phyloP scores from a whole-genome alignment of 148 eudicot species.

The Rhododendron simsii region DNA sequence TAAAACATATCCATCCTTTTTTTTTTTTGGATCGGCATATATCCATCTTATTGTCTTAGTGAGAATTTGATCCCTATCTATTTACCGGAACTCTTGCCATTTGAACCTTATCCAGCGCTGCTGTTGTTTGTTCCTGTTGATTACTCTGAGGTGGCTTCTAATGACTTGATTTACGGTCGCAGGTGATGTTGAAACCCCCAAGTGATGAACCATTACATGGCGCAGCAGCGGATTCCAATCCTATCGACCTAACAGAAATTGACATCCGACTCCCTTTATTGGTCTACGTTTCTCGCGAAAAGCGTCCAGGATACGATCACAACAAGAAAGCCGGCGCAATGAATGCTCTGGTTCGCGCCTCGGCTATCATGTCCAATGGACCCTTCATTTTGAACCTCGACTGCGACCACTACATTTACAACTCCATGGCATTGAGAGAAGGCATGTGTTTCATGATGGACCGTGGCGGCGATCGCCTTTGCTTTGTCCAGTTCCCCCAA shows the following conservation, averaged over 20 bases:
- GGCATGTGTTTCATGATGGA: conserved; percentile 99
- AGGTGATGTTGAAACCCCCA: conserved; percentile 98
- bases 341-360: conserved; percentile 96
- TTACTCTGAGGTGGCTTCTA: background rate
- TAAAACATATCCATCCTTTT: background rate
- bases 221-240: conserved; percentile 30
- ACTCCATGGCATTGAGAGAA: conserved; percentile 80
- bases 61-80: background rate
- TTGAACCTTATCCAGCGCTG: background rate
- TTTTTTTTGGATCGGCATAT: background rate
- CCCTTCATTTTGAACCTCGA: conserved; percentile 89
- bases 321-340: conserved; percentile 98
- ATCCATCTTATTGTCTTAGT: background rate
- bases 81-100: background rate
- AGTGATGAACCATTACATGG: conserved; percentile 76
- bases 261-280: conserved; percentile 92
- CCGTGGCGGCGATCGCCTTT: conserved; percentile 90
- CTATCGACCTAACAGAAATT: conserved; percentile 61
- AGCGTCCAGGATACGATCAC: conserved; percentile 96
- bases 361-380: conserved; percentile 95
- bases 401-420: conserved; percentile 94
- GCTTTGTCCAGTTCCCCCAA: conserved; percentile 91
- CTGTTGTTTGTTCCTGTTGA: background rate
- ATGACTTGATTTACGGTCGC: conserved; percentile 2
- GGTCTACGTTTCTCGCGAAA: conserved; percentile 92